Evolutionary conservation across 768 basidiomycete genomes (phyloP).

Genomic region (Lyophyllum shimeji): DNA sequence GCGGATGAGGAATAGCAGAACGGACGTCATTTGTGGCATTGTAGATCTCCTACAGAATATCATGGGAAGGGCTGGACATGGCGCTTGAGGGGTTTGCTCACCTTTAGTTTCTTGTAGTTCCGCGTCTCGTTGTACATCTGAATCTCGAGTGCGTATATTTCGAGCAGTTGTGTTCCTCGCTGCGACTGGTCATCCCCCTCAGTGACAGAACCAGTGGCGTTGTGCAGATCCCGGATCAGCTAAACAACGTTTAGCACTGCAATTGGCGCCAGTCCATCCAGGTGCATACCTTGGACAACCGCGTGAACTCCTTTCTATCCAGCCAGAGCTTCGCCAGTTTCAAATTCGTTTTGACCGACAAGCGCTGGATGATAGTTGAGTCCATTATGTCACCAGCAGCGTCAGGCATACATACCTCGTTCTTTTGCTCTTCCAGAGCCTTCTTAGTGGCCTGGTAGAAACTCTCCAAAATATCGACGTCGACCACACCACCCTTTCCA

Average conservation of each 20-base stretch:
- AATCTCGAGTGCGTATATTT: conserved; percentile 98
- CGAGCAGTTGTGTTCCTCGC: conserved; percentile 89
- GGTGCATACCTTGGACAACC: conserved; percentile 69
- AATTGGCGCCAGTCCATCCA: background rate
- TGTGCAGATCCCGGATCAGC: conserved; percentile 79
- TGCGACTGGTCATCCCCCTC: conserved; percentile 87
- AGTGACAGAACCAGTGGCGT: conserved; percentile 54
- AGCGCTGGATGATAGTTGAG: conserved; percentile 50
- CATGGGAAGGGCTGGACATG: background rate
- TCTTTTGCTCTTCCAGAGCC: conserved; percentile 91
- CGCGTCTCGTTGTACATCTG: conserved; percentile 99
- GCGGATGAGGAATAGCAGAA: conserved; percentile 95
- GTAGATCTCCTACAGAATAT: conserved; percentile 79
- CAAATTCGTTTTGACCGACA: conserved; percentile 94
- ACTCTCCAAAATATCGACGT: conserved; percentile 86
- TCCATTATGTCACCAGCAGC: background rate
- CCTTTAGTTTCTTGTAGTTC: conserved; percentile 96
- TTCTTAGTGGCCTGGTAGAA: conserved; percentile 95
- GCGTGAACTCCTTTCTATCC: conserved; percentile 86
- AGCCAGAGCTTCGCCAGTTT: conserved; percentile 98
- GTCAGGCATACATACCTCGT: conserved; percentile 63
- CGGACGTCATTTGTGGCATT: conserved; percentile 91
- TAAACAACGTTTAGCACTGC: conserved; percentile 25
- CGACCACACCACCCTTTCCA: conserved; percentile 72
- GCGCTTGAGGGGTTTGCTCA: conserved; percentile 22